Base-by-base conservation (phyloP, 768 basidiomycete genomes). In the Lactifluus pinguis region DNA sequence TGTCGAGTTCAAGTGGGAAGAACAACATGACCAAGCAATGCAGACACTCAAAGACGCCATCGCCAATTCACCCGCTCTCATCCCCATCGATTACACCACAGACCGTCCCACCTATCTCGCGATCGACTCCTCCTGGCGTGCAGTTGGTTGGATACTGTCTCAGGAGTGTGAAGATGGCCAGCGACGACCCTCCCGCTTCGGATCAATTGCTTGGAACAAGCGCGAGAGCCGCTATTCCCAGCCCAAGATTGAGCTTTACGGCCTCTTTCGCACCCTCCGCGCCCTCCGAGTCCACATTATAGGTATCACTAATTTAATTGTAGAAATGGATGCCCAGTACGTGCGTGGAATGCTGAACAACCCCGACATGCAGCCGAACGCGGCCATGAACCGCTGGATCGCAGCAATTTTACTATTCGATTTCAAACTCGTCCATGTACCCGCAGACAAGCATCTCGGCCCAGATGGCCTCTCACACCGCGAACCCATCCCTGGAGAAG, bases 291-390 rank as follows among this genome's bases (percentile, higher is more conserved):
- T 72, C 5, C 72, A 65, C 38, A 62, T 75, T 5, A 63, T 74
- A 9, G 68, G 76, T 0, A 50, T 74, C 0, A 30, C 55, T 4
- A 69, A 70, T 17, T n/a, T 51, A 4, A 11, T 53, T 14, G 25
- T 61, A 73, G 73, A 77, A 60, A 72, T 76, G 34, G 2, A 78
- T 53, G 75, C 75, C 0, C 65, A 68, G 6, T 78, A 76, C 59
- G 71, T 78, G 34, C 68, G 69, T 19, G 76, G 73, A 0, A 77
- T 77, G 75, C 55, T 77, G 1, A 73, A 74, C 30, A 73, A 76
- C 39, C 76, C 74, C 0, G 74, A 76, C 30, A 73, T 0, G 9
- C 70, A 73, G 4, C 76, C 75, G 0, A 75, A 69, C 0, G 8
- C 39, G 14, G 11, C 39, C 39, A n/a, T n/a, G n/a, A n/a, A n/a